A percentile compares a stretch with the other conserved stretches of the same genome.
These are phyloP conservation scores for Astrothelium subdiscretum DNA, from an alignment of 495 filamentous ascomycete species.

Conservation along the genomic window DNA sequence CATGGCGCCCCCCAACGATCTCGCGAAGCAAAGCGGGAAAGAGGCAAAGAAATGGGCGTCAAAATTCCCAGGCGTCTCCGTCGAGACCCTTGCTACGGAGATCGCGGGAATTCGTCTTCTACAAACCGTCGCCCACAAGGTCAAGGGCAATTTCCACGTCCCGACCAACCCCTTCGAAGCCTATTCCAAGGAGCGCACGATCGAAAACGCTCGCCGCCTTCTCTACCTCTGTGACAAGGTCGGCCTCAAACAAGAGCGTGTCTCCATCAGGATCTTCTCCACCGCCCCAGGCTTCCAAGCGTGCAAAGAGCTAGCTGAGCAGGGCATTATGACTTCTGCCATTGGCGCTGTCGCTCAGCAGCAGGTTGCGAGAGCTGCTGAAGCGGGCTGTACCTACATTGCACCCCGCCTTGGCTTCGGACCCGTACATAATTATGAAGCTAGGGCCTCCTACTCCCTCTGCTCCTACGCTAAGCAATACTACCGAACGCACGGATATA, in stretches of 20 bases:
- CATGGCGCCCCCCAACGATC: too few species aligned
- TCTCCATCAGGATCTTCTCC: background rate
- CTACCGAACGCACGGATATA: too few species aligned
- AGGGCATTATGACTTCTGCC: background rate
- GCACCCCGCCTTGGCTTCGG: background rate
- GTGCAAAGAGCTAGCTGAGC: background rate
- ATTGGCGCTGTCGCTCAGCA: background rate
- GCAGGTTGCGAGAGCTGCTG: background rate
- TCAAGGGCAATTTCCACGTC: background rate
- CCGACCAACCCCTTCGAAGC: background rate
- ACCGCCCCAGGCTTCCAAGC: background rate
- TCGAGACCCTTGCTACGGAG: background rate
- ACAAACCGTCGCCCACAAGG: background rate
- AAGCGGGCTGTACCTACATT: background rate
- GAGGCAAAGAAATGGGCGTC: too few species aligned
- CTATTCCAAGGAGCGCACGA: background rate
- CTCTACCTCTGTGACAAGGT: background rate
- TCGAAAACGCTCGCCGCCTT: background rate
- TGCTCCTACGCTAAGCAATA: too few species aligned
- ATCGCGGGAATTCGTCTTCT: background rate
- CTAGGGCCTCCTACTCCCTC: too few species aligned
- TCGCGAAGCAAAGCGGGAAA: too few species aligned
- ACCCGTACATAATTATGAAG: too few species aligned
- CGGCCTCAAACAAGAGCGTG: background rate
- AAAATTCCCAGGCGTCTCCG: background rate